These are phyloP conservation scores for Psidium friedrichsthalianum DNA, from an alignment of 345 rosid species.

Conservation along the genomic window DNA sequence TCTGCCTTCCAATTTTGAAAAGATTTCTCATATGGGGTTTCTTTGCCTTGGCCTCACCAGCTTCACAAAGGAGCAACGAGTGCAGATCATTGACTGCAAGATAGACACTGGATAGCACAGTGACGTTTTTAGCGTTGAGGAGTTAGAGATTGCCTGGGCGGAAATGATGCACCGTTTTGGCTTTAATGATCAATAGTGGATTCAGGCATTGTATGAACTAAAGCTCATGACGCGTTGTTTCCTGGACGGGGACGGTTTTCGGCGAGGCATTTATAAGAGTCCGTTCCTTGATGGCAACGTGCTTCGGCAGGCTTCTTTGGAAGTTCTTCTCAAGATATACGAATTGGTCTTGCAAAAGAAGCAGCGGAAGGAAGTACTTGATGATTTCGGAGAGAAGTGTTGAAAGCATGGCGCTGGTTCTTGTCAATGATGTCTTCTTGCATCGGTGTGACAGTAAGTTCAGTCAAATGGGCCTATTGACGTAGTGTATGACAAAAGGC, in stretches of 20 bases:
- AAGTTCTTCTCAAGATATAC: conserved; percentile 53
- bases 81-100: neutral
- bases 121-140: conserved; percentile 51
- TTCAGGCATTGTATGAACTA: conserved; percentile 29
- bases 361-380: conserved; percentile 41
- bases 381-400: conserved; percentile 37
- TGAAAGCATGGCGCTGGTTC: conserved; percentile 45
- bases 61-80: neutral
- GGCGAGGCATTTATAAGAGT: conserved; percentile 23
- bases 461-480: conserved; percentile 46
- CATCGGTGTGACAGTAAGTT: conserved; percentile 39
- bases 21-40: neutral
- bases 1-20: neutral
- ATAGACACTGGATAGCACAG: conserved; percentile 20
- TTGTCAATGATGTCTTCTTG: conserved; percentile 58
- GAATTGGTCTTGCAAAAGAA: conserved; percentile 43
- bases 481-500: conserved; percentile 45
- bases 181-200: conserved; percentile 41
- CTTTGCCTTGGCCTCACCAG: neutral
- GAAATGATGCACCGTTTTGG: conserved; percentile 45
- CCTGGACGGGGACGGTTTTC: conserved; percentile 45
- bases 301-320: conserved; percentile 47
- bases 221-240: conserved; percentile 45
- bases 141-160: conserved; percentile 72
- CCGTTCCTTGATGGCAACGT: conserved; percentile 49